Evolutionary conservation across 176 grass and related monocot species (phyloP).

Genomic region (Oryza meyeriana): DNA sequence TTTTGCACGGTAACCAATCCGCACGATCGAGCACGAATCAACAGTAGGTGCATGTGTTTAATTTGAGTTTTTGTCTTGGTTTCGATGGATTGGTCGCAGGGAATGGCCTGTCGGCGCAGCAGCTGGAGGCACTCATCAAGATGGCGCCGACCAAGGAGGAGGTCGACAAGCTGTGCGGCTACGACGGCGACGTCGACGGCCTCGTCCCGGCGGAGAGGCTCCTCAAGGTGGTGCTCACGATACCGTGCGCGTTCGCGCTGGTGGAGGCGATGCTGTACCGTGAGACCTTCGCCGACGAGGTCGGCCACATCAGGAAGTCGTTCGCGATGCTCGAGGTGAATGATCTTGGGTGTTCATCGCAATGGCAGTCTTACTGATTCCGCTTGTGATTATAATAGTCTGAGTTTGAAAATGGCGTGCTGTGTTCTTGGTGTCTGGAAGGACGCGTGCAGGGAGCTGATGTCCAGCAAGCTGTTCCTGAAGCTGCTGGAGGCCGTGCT

Average conservation of each 20-base stretch:
- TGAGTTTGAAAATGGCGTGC: not conserved
- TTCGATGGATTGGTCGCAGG: constrained; percentile 35
- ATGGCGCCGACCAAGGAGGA: constrained; percentile 90
- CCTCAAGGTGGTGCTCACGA: constrained; percentile 50
- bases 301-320: constrained; percentile 66
- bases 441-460: constrained; percentile 90
- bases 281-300: constrained; percentile 85
- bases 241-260: constrained; percentile 76
- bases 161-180: constrained; percentile 61
- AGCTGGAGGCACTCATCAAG: constrained; percentile 85
- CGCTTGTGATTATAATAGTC: not conserved
- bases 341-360: not conserved
- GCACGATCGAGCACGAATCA: not conserved
- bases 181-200: constrained; percentile 46
- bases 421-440: constrained; percentile 10
- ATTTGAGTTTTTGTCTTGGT: not conserved
- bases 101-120: constrained; percentile 68
- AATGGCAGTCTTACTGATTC: not conserved
- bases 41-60: not conserved
- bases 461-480: constrained; percentile 87
- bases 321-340: constrained; percentile 78
- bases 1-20: constrained; percentile 50
- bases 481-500: constrained; percentile 97
- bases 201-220: constrained; percentile 76
- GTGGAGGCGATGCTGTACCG: constrained; percentile 82